phyloP scores from a whole-genome alignment of 441 rosid species.

The Dalechampia spathulata region DNA sequence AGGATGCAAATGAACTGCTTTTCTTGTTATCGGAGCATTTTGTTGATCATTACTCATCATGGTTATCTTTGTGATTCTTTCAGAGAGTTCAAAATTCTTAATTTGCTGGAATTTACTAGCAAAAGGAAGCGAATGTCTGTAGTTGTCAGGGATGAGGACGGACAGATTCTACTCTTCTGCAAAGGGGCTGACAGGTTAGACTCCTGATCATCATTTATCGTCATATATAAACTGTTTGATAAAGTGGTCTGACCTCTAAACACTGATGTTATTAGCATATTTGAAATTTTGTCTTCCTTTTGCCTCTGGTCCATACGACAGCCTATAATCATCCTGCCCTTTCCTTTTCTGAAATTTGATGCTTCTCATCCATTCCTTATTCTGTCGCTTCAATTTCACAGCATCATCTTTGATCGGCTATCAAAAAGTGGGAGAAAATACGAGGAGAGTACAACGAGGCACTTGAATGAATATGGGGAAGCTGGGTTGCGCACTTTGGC shows the following conservation, averaged over 20 bases:
- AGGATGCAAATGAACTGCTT: constrained; percentile 13
- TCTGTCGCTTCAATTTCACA: constrained; percentile 28
- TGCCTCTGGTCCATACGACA: background rate
- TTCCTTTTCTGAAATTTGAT: background rate
- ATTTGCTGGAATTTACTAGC: constrained; percentile 91
- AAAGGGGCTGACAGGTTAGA: constrained; percentile 99
- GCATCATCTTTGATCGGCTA: constrained; percentile 88
- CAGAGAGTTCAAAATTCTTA: constrained; percentile 95
- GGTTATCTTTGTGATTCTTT: constrained; percentile 15
- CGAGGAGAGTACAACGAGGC: constrained; percentile 60
- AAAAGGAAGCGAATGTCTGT: constrained; percentile 97
- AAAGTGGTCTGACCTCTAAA: background rate
- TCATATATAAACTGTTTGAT: background rate
- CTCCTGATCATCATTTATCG: background rate
- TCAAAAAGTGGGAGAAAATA: constrained; percentile 71
- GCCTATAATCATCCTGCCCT: background rate
- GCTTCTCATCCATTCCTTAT: constrained; percentile 1
- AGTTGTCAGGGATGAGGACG: constrained; percentile 66
- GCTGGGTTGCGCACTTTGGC: constrained; percentile 88
- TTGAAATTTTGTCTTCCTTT: no score
- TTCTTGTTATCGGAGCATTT: constrained; percentile 8
- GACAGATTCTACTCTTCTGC: constrained; percentile 76
- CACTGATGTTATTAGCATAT: no score
- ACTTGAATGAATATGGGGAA: constrained; percentile 93
- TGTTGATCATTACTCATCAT: constrained; percentile 11